Conservation (phyloP, 768 basidiomycete species). For the Lentinus brumalis region DNA sequence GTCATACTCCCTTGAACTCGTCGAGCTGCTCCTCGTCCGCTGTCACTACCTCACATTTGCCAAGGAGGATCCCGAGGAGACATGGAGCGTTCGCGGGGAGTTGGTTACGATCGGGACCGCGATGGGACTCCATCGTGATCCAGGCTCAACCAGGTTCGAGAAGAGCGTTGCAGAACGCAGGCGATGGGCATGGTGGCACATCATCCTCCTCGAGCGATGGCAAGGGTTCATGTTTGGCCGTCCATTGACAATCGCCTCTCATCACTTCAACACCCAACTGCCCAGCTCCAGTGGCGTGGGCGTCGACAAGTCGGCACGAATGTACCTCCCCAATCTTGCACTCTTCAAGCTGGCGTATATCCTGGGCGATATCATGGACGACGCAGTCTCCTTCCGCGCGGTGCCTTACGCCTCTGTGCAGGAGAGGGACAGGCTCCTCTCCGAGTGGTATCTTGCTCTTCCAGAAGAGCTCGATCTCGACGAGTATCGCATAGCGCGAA, state of each 20-base stretch:
- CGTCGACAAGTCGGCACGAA: constrained; percentile 61
- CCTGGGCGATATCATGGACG: constrained; percentile 84
- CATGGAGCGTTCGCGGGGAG: constrained; percentile 77
- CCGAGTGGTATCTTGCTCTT: constrained; percentile 76
- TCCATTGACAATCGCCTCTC: constrained; percentile 71
- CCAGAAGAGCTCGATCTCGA: constrained; percentile 76
- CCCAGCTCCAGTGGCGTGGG: constrained; percentile 69
- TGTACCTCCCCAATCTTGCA: constrained; percentile 73
- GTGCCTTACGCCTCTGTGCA: constrained; percentile 75
- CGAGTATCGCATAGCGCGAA: constrained; percentile 72
- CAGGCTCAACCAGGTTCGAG: constrained; percentile 75
- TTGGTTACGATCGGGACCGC: constrained; percentile 75
- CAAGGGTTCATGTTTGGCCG: constrained; percentile 88
- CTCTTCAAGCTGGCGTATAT: constrained; percentile 78
- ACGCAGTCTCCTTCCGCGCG: constrained; percentile 72
- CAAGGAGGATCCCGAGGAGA: constrained; percentile 78
- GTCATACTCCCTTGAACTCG: constrained; percentile 58
- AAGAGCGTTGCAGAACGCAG: constrained; percentile 72
- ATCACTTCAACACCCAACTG: constrained; percentile 82
- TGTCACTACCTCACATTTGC: constrained; percentile 72
- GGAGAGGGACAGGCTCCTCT: constrained; percentile 70
- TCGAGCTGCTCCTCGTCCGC: constrained; percentile 72
- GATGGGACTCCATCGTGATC: constrained; percentile 86
- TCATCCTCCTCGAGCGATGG: constrained; percentile 81
- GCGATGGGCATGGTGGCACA: constrained; percentile 92